Evolutionary conservation across 345 rosid species (phyloP).

Genomic region (Euphorbia peplus): DNA sequence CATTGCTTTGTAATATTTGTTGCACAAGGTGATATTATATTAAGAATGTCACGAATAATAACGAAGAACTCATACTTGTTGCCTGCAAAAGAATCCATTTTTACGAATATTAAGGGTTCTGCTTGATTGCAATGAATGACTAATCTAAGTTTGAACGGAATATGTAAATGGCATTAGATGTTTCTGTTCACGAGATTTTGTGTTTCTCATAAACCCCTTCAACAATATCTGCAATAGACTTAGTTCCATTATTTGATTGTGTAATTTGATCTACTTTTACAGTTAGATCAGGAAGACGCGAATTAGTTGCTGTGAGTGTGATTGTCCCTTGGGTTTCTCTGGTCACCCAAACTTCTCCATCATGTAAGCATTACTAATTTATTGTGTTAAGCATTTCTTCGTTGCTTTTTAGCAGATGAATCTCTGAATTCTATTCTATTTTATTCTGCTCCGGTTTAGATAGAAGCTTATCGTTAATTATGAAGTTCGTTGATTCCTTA

Average conservation of each 20-base stretch:
- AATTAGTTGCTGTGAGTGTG: constrained; percentile 52
- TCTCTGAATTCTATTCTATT: constrained; percentile 1
- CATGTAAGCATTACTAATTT: constrained; percentile 51
- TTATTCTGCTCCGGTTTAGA: constrained; percentile 19
- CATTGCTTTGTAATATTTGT: not conserved
- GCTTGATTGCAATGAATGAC: not conserved
- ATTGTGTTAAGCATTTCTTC: not conserved
- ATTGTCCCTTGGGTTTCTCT: constrained; percentile 59
- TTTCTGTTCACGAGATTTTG: not conserved
- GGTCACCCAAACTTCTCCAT: constrained; percentile 42
- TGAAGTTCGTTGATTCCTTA: constrained; percentile 18
- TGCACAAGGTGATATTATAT: not conserved
- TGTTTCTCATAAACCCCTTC: not conserved
- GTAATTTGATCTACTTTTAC: constrained; percentile 11
- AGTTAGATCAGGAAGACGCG: constrained; percentile 65
- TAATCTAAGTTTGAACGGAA: not conserved
- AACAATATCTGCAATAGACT: not conserved
- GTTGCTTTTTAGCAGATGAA: constrained; percentile 4
- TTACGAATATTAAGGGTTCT: not conserved
- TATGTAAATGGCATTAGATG: not conserved
- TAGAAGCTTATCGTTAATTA: constrained; percentile 16
- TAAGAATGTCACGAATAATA: not conserved
- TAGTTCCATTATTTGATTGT: not conserved
- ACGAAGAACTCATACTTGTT: not conserved
- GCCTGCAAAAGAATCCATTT: not conserved